These are phyloP conservation scores for Coniophora puteana DNA, from an alignment of 1,284 basidiomycete genomes.

Conservation along the genomic window DNA sequence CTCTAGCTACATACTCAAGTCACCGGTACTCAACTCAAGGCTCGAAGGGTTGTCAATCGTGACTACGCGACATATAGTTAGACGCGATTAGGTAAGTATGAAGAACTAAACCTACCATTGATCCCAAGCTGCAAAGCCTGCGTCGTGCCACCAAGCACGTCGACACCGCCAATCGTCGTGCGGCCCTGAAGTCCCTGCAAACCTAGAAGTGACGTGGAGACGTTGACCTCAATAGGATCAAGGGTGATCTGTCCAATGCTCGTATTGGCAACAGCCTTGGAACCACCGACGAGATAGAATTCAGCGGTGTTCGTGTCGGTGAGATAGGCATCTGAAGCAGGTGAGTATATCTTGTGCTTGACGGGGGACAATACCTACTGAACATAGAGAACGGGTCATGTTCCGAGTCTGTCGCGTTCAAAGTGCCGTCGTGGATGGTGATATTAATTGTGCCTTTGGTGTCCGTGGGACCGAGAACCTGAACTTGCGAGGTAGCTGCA, in stretches of 20 bases:
- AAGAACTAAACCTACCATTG: constrained; percentile 33
- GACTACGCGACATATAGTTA: constrained; percentile 33
- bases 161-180: constrained; percentile 59
- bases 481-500: constrained; percentile 54
- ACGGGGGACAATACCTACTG: constrained; percentile 36
- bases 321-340: constrained; percentile 44
- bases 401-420: constrained; percentile 47
- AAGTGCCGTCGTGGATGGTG: constrained; percentile 51
- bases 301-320: constrained; percentile 41
- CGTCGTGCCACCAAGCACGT: constrained; percentile 67
- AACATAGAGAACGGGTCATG: constrained; percentile 55
- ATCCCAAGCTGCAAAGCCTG: constrained; percentile 62
- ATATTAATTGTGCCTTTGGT: constrained; percentile 70
- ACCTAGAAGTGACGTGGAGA: constrained; percentile 63
- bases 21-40: constrained; percentile 57
- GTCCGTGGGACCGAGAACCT: constrained; percentile 46
- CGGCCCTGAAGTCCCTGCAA: constrained; percentile 59
- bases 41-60: constrained; percentile 73
- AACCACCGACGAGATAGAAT: constrained; percentile 63
- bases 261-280: constrained; percentile 62
- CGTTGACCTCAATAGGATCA: constrained; percentile 74
- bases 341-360: constrained; percentile 1
- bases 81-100: background rate
- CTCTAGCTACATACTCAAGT: constrained; percentile 44
- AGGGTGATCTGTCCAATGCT: constrained; percentile 68